Conservation (phyloP, 441 rosid genomes). For the Populus hybrid region DNA sequence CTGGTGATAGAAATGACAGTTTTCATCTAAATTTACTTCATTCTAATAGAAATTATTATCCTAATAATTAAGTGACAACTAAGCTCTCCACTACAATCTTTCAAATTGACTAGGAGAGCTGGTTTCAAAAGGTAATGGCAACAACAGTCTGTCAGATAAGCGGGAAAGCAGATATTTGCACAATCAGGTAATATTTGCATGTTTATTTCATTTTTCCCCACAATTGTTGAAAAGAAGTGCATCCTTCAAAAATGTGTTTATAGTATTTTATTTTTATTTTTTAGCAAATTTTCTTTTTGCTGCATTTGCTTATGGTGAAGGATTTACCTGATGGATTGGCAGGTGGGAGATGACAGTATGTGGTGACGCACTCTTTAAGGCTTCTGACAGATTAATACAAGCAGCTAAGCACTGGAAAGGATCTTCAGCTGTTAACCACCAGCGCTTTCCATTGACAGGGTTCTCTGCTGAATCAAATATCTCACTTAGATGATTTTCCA, state of each 20-base stretch:
- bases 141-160: neutral
- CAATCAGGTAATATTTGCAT: neutral
- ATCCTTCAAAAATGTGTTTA: neutral
- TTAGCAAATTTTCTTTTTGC: neutral
- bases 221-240: neutral
- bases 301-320: conserved; percentile 8
- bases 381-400: conserved; percentile 73
- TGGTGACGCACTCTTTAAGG: conserved; percentile 78
- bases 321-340: conserved; percentile 88
- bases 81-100: neutral
- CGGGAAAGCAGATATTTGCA: neutral
- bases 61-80: neutral
- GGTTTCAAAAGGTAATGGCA: neutral
- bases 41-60: neutral
- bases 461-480: conserved; percentile 89
- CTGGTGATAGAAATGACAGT: neutral
- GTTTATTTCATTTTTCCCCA: neutral
- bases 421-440: conserved; percentile 98
- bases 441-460: conserved; percentile 68
- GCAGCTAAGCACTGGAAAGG: conserved; percentile 97
- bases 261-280: no score
- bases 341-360: conserved; percentile 58
- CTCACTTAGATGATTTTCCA: conserved; percentile 71
- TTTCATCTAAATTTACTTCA: neutral
- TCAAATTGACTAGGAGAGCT: neutral